Evolutionary conservation across 352 stramenopile genomes (phyloP).

Genomic region (Peronosclerospora sorghi): DNA sequence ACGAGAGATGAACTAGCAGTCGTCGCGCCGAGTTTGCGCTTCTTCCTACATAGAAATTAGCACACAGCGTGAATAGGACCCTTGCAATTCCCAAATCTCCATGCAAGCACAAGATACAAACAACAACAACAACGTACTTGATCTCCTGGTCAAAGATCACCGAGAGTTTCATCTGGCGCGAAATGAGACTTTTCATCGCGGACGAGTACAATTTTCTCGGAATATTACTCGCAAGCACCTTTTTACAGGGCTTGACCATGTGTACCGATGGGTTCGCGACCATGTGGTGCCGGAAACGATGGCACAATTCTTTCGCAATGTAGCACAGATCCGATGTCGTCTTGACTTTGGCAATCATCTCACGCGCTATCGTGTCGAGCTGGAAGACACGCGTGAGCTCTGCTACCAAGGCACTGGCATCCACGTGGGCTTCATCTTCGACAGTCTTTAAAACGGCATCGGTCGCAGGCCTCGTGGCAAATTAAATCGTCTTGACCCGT

Average conservation of each 20-base stretch:
- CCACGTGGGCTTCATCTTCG: conserved; percentile 49
- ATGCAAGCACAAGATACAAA: no score
- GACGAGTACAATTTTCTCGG: conserved; percentile 76
- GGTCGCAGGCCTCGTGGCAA: conserved; percentile 47
- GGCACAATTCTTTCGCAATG: conserved; percentile 66
- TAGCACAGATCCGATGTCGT: conserved; percentile 47
- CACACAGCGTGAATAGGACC: no score
- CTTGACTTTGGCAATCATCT: conserved; percentile 56
- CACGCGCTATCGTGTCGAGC: conserved; percentile 67
- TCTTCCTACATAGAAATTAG: conserved; percentile 43
- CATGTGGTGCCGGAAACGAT: conserved; percentile 70
- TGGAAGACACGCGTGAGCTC: conserved; percentile 69
- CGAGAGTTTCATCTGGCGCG: conserved; percentile 73
- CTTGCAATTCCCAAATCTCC: no score
- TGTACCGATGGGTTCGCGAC: conserved; percentile 76
- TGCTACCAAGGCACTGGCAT: conserved; percentile 35
- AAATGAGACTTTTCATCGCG: conserved; percentile 83
- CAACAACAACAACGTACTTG: conserved; percentile 40
- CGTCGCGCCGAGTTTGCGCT: conserved; percentile 51
- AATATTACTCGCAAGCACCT: conserved; percentile 55
- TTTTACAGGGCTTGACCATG: conserved; percentile 71
- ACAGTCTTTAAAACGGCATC: conserved; percentile 45
- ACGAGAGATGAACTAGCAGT: conserved; percentile 37
- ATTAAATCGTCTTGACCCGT: conserved; percentile 52
- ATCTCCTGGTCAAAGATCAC: conserved; percentile 54